A percentile compares a stretch with the other conserved stretches of the same genome.
Conservation (phyloP, 441 rosid genomes). For the Syzygium syzygioides region DNA sequence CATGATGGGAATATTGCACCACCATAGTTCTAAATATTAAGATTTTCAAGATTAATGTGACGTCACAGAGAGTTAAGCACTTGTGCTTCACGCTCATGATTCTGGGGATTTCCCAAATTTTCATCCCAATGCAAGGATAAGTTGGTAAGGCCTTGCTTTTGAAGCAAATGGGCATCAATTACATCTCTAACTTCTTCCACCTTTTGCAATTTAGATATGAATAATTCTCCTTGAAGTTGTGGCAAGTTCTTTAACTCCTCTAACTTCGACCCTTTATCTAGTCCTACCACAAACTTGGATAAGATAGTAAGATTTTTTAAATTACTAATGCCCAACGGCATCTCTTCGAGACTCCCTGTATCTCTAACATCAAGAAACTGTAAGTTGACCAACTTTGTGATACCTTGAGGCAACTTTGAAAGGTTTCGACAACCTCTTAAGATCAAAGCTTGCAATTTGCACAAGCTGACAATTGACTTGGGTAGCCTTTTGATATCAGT, state of each 20-base stretch:
- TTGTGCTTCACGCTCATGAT: background rate
- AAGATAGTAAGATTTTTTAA: background rate
- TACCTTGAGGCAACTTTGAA: too few relatives aligned
- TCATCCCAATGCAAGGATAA: background rate
- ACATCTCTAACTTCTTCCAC: background rate
- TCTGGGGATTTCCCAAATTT: accelerated
- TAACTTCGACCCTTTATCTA: background rate
- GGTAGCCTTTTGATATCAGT: too few relatives aligned
- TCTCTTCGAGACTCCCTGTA: background rate
- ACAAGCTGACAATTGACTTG: too few relatives aligned
- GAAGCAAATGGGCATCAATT: background rate
- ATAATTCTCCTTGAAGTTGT: background rate
- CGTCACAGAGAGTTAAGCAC: background rate
- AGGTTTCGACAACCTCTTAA: too few relatives aligned
- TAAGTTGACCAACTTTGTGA: too few relatives aligned
- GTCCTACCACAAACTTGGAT: background rate
- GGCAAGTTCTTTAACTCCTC: background rate
- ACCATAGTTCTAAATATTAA: background rate
- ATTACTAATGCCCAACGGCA: background rate
- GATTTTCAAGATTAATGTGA: background rate
- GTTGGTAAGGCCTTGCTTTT: background rate
- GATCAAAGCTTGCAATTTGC: too few relatives aligned
- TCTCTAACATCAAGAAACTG: too few relatives aligned
- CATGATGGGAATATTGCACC: background rate
- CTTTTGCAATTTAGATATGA: background rate